Percentiles rank a stretch among this genome's conserved stretches.
Conservation (phyloP, 2,329 filamentous ascomycete genomes). For the Gremmenia infestans region DNA sequence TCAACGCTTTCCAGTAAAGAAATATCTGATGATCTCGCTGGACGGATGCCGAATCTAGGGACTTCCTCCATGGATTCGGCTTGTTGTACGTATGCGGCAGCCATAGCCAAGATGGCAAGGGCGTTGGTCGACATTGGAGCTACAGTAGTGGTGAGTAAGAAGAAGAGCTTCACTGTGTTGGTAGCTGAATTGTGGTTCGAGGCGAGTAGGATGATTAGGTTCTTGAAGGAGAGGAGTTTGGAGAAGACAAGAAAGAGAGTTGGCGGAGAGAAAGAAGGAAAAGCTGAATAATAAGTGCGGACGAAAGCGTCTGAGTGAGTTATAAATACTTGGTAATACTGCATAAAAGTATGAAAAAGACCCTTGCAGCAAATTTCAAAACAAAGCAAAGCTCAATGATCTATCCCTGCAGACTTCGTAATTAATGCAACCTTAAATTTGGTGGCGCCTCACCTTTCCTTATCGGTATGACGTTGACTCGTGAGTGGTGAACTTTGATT, state of each 20-base stretch:
- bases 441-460: too few relatives aligned
- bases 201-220: neutral
- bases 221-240: neutral
- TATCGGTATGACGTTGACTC: too few relatives aligned
- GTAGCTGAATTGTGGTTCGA: neutral
- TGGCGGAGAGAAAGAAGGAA: neutral
- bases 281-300: neutral
- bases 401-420: neutral
- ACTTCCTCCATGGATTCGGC: conserved; percentile 18
- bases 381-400: neutral
- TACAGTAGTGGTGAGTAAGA: neutral
- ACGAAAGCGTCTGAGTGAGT: neutral
- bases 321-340: neutral
- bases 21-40: conserved; percentile 25
- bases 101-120: conserved; percentile 25
- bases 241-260: neutral
- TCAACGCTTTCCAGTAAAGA: conserved; percentile 27
- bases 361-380: neutral
- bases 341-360: neutral
- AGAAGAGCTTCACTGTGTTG: neutral
- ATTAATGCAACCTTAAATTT: neutral
- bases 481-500: too few relatives aligned
- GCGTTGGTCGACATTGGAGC: conserved; percentile 21
- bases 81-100: conserved; percentile 25
- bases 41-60: conserved; percentile 21